phyloP scores from a whole-genome alignment of 768 basidiomycete genomes.

The Suillus weaverae region DNA sequence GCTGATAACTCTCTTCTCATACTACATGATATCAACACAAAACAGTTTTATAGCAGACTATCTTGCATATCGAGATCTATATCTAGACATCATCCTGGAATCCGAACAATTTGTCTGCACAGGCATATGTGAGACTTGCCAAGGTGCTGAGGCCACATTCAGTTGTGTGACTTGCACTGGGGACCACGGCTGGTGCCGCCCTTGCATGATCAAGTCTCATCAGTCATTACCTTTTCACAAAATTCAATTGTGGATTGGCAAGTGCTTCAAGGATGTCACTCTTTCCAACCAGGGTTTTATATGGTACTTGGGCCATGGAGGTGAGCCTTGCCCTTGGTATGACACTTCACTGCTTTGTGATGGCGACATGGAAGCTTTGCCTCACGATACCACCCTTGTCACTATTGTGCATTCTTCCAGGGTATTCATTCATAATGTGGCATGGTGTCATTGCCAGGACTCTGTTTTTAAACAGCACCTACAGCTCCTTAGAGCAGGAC shows the following conservation, averaged over 20 bases:
- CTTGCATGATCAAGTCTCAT: constrained; percentile 2
- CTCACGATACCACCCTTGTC: neutral
- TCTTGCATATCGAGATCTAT: neutral
- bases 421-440: constrained; percentile 3
- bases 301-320: constrained; percentile 22
- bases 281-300: constrained; percentile 21
- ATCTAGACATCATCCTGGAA: constrained; percentile 3
- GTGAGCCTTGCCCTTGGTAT: constrained; percentile 15
- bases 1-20: neutral
- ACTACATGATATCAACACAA: constrained; percentile 3
- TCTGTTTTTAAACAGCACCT: neutral
- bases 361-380: neutral
- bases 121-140: constrained; percentile 2
- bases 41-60: constrained; percentile 9
- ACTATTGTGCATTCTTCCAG: neutral
- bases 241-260: constrained; percentile 21
- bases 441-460: constrained; percentile 7
- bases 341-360: neutral
- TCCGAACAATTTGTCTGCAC: neutral
- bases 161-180: constrained; percentile 5
- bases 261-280: constrained; percentile 11
- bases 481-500: neutral
- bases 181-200: neutral
- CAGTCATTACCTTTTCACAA: constrained; percentile 13
- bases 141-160: neutral